Conservation (phyloP, 768 basidiomycete genomes). For the Phanerodontia chrysosporium region DNA sequence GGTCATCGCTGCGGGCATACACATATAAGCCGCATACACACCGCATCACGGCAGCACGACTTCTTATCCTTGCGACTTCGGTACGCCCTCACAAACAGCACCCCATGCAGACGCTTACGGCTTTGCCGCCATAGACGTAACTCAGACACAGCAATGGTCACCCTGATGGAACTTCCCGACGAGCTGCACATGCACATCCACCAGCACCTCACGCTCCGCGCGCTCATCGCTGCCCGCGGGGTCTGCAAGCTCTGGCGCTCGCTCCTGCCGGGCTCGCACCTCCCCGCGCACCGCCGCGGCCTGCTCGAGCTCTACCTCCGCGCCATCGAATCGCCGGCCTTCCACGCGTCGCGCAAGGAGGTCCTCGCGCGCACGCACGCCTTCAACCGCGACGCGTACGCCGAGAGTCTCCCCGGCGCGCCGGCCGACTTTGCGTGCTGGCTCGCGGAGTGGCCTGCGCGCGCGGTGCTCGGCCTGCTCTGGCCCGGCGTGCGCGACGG, state of each 20-base stretch:
- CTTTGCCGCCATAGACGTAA: no score
- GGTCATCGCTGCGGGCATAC: background rate
- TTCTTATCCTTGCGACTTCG: background rate
- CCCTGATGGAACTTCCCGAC: slow-evolving; percentile 8
- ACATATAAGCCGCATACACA: background rate
- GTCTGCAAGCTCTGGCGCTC: slow-evolving; percentile 19
- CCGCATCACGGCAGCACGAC: no score
- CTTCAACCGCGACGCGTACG: slow-evolving; percentile 13
- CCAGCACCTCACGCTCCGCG: slow-evolving; percentile 14
- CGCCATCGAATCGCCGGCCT: slow-evolving; percentile 14
- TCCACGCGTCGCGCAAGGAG: slow-evolving; percentile 15
- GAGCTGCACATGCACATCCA: slow-evolving; percentile 20
- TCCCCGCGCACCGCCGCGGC: slow-evolving; percentile 16
- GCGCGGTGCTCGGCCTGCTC: slow-evolving; percentile 13
- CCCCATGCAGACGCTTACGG: no score
- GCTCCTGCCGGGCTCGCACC: slow-evolving; percentile 15
- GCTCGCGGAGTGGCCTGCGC: slow-evolving; percentile 26
- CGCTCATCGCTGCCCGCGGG: slow-evolving; percentile 18
- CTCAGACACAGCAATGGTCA: background rate
- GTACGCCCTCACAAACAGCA: background rate
- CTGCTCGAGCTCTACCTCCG: slow-evolving; percentile 21
- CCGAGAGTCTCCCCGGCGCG: slow-evolving; percentile 9
- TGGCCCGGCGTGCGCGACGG: slow-evolving; percentile 21
- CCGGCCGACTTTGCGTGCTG: slow-evolving; percentile 22
- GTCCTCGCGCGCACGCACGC: slow-evolving; percentile 12